phyloP scores from a whole-genome alignment of 2,329 filamentous ascomycete species.

The Penicillium oxalicum region DNA sequence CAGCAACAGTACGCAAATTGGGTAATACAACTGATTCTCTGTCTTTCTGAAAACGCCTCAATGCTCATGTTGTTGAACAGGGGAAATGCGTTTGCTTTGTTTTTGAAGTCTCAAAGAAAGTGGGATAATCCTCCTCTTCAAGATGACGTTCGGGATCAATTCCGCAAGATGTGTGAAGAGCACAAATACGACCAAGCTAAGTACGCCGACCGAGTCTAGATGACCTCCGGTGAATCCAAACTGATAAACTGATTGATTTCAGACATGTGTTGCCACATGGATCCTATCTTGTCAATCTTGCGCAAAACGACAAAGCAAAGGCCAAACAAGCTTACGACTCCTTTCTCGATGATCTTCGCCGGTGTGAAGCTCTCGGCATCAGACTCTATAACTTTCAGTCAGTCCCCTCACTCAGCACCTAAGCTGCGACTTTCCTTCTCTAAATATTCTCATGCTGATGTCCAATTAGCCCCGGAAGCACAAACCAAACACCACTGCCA shows the following conservation, averaged over 20 bases:
- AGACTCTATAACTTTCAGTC: slow-evolving; percentile 92
- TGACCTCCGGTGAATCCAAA: neutral
- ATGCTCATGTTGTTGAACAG: slow-evolving; percentile 33
- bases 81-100: slow-evolving; percentile 88
- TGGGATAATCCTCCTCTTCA: slow-evolving; percentile 79
- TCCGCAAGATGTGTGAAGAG: slow-evolving; percentile 61
- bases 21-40: slow-evolving; percentile 32
- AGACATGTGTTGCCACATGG: slow-evolving; percentile 81
- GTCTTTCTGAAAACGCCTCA: neutral
- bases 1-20: slow-evolving; percentile 69
- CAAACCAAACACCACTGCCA: slow-evolving; percentile 59
- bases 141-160: slow-evolving; percentile 60
- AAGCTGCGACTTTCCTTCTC: too few relatives aligned
- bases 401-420: slow-evolving; percentile 8
- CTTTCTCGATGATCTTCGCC: slow-evolving; percentile 80
- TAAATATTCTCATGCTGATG: neutral
- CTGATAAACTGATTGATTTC: slow-evolving; percentile 8
- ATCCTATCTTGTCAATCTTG: slow-evolving; percentile 93
- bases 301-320: slow-evolving; percentile 72
- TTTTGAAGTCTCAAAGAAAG: slow-evolving; percentile 93
- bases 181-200: slow-evolving; percentile 65
- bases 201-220: slow-evolving; percentile 18
- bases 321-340: slow-evolving; percentile 76
- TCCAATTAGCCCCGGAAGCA: slow-evolving; percentile 62
- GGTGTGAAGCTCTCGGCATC: slow-evolving; percentile 83